Evolutionary conservation across 495 filamentous ascomycete species (phyloP).

Genomic region (Penicillium paradoxum): DNA sequence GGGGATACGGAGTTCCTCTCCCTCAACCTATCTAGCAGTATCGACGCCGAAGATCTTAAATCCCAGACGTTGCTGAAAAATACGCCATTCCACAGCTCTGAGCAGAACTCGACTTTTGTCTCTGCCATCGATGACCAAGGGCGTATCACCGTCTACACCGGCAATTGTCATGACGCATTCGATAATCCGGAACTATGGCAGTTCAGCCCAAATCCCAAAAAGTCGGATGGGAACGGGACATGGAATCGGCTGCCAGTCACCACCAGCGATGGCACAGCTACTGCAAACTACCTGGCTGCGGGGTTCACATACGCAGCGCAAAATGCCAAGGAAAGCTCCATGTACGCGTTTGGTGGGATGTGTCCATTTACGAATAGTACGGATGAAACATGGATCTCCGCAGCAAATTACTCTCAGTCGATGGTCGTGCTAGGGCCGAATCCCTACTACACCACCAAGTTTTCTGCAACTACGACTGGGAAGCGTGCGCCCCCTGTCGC

Average conservation of each 20-base stretch:
- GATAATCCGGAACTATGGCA: conserved; percentile 48
- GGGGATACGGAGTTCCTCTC: conserved; percentile 50
- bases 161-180: conserved; percentile 53
- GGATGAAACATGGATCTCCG: conserved; percentile 50
- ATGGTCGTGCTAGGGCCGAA: conserved; percentile 54
- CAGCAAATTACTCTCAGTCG: conserved; percentile 69
- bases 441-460: conserved; percentile 20
- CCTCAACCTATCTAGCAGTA: conserved; percentile 54
- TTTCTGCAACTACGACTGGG: conserved; percentile 36
- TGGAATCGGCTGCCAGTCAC: conserved; percentile 43
- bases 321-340: conserved; percentile 41
- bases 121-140: conserved; percentile 62
- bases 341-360: conserved; percentile 86
- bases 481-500: conserved; percentile 60
- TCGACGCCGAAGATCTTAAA: conserved; percentile 48
- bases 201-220: conserved; percentile 41
- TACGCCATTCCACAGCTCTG: conserved; percentile 60
- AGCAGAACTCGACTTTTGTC: conserved; percentile 48
- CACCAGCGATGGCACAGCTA: conserved; percentile 22
- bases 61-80: conserved; percentile 52
- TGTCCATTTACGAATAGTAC: conserved; percentile 54
- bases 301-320: conserved; percentile 63
- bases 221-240: conserved; percentile 47
- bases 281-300: conserved; percentile 62
- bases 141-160: conserved; percentile 62